Percentiles rank a stretch among this genome's conserved stretches.
Conservation (phyloP, 495 filamentous ascomycete genomes). For the Talaromyces wortmannii region DNA sequence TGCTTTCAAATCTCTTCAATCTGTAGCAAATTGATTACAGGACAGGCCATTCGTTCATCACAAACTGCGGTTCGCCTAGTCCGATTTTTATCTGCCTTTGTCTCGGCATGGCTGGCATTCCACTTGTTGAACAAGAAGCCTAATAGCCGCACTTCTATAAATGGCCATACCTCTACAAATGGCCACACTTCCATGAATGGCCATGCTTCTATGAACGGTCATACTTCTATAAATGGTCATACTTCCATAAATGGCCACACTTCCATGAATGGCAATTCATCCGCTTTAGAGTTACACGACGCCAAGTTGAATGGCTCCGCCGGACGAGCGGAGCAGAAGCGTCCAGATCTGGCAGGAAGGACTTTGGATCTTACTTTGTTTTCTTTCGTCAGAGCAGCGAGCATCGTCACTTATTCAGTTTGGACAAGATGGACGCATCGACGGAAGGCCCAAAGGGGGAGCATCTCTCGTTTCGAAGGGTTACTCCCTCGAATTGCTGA, state of each 20-base stretch:
- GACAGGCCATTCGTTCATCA: conserved; percentile 9
- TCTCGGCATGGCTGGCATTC: conserved; percentile 43
- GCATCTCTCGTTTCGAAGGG: conserved; percentile 46
- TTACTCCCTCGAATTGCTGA: conserved; percentile 51
- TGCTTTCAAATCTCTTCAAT: conserved; percentile 24
- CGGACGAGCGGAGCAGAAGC: conserved; percentile 6
- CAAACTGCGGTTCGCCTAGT: conserved; percentile 17
- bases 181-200: neutral
- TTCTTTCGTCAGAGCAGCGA: conserved; percentile 65
- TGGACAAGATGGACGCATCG: conserved; percentile 46
- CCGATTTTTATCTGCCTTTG: conserved; percentile 32
- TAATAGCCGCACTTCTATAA: neutral
- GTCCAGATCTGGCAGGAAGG: conserved; percentile 53
- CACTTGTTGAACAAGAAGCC: conserved; percentile 37
- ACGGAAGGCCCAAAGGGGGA: conserved; percentile 19
- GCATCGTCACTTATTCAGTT: conserved; percentile 59
- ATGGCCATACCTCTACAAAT: neutral
- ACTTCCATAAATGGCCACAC: neutral
- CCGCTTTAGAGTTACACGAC: conserved; percentile 18
- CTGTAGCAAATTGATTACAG: conserved; percentile 8
- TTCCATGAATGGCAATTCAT: too few species aligned
- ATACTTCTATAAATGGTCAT: conserved; percentile 9
- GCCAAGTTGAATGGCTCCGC: conserved; percentile 26
- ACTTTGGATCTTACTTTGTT: conserved; percentile 87
- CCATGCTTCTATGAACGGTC: neutral